phyloP scores from a whole-genome alignment of 2,329 filamentous ascomycete genomes.

The Sclerotinia glacialis region DNA sequence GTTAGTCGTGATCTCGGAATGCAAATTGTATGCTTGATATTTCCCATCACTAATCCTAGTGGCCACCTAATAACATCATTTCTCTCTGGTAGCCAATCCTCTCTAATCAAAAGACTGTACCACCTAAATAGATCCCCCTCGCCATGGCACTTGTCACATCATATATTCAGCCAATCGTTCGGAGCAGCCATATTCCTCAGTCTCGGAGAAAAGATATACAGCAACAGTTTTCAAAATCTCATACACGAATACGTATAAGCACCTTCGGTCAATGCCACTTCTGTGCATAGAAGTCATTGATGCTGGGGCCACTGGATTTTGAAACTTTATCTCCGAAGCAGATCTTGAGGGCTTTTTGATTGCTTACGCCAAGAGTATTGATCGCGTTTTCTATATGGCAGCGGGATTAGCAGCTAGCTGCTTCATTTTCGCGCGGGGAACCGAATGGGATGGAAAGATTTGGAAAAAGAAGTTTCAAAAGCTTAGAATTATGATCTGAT shows the following conservation, averaged over 20 bases:
- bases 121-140: not conserved
- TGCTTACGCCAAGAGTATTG: not conserved
- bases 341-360: not conserved
- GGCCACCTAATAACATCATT: not conserved
- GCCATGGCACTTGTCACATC: not conserved
- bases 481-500: not conserved
- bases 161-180: not conserved
- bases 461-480: not conserved
- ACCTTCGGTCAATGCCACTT: not conserved
- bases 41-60: not conserved
- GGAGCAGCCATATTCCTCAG: not conserved
- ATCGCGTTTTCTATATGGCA: not conserved
- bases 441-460: not conserved
- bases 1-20: constrained; percentile 30
- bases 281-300: not conserved
- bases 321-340: not conserved
- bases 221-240: not conserved
- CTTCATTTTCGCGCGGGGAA: not conserved
- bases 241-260: not conserved
- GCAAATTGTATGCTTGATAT: constrained; percentile 28
- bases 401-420: not conserved
- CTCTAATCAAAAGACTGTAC: not conserved
- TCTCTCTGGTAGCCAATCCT: not conserved
- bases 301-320: not conserved
- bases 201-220: not conserved